phyloP scores from a whole-genome alignment of 768 basidiomycete genomes.

The Suillus decipiens region DNA sequence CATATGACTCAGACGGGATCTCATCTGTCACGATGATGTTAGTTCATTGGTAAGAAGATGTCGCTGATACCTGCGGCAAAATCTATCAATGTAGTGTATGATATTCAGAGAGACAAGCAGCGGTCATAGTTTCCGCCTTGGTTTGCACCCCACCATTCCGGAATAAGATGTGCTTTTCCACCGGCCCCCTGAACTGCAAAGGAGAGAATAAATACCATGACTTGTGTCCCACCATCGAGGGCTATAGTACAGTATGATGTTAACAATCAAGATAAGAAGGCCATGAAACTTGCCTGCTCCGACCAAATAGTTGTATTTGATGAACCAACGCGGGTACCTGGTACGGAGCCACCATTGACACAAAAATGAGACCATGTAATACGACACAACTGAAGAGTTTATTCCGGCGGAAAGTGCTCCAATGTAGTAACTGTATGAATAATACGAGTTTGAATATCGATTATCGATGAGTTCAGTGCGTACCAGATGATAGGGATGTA shows the following conservation, averaged over 20 bases:
- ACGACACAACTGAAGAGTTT: constrained; percentile 25
- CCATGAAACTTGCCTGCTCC: constrained; percentile 40
- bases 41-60: not conserved
- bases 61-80: not conserved
- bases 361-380: constrained; percentile 28
- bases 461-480: constrained; percentile 1
- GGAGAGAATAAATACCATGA: constrained; percentile 57
- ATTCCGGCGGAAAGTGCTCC: constrained; percentile 27
- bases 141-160: constrained; percentile 55
- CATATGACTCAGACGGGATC: not conserved
- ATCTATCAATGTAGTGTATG: not conserved
- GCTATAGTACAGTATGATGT: constrained; percentile 16
- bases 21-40: not conserved
- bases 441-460: constrained; percentile 7
- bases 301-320: constrained; percentile 38
- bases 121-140: constrained; percentile 38
- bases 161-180: constrained; percentile 48
- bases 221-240: constrained; percentile 44
- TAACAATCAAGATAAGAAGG: not conserved
- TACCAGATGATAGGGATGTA: constrained; percentile 35
- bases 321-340: constrained; percentile 38
- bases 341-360: constrained; percentile 43
- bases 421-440: constrained; percentile 17
- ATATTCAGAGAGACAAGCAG: constrained; percentile 6
- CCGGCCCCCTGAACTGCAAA: constrained; percentile 53